Evolutionary conservation across 2,329 filamentous ascomycete species (phyloP).

Genomic region (Calonectria montana): DNA sequence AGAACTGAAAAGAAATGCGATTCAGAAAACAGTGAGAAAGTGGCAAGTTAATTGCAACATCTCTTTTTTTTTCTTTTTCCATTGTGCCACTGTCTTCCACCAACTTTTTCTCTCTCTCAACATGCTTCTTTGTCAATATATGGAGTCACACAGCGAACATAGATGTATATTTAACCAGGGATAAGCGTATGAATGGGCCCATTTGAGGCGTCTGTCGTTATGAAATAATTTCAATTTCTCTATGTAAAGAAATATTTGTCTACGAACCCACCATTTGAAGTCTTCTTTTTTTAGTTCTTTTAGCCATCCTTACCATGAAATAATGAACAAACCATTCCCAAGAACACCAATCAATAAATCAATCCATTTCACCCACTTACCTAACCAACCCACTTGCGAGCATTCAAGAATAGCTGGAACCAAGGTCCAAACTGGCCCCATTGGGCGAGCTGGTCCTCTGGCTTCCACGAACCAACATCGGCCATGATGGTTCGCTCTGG

Average conservation of each 20-base stretch:
- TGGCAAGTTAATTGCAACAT: neutral
- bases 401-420: slow-evolving; percentile 88
- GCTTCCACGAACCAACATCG: slow-evolving; percentile 81
- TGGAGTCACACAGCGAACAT: neutral
- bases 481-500: slow-evolving; percentile 89
- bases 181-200: neutral
- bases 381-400: slow-evolving; percentile 85
- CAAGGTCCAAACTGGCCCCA: slow-evolving; percentile 90
- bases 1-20: neutral
- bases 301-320: slow-evolving; percentile 14
- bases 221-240: slow-evolving; percentile 15
- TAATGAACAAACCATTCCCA: slow-evolving; percentile 4
- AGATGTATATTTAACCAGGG: neutral
- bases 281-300: slow-evolving; percentile 17
- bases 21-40: neutral
- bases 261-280: slow-evolving; percentile 15
- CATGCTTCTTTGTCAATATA: neutral
- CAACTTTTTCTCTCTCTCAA: too few species aligned
- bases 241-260: slow-evolving; percentile 6
- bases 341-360: slow-evolving; percentile 25
- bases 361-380: slow-evolving; percentile 11
- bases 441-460: slow-evolving; percentile 65
- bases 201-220: neutral
- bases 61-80: neutral
- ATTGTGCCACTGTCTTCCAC: neutral